Base-by-base conservation (phyloP, 768 basidiomycete species). In the Lactarius sp. region DNA sequence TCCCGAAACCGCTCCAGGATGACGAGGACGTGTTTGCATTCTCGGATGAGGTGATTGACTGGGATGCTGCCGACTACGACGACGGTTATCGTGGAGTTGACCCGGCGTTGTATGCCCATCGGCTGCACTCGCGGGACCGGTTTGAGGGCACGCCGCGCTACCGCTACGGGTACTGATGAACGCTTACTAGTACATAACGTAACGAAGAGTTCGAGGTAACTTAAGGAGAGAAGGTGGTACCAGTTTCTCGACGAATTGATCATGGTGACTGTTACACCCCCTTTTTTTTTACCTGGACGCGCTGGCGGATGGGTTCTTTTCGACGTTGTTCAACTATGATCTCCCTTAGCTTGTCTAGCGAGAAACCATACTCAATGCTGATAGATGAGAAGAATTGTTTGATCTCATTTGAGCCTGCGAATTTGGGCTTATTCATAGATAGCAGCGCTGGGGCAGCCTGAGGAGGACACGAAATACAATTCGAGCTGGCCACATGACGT, bases 41-140 rank as follows among this genome's bases (percentile, higher is more conserved):
- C 14, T 14, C 12, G 8, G 55, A 56, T 27, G 46, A 47, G 39
- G 49, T 52, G 49, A 36, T 44, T 14, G 33, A 36, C 4, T 52
- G 39, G 59, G 51, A 42, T 13, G 51, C 37, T 8, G n/a, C 8
- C 5, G 31, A 44, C 41, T 39, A 52, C n/a, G 34, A 54, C 22
- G 60, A 61, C 16, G 52, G 44, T n/a, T 61, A 61, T 33, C 52
- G 44, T 27, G 52, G 52, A 13, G 60, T 61, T 16, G 58, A 59
- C 58, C 58, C 50, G 16, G 50, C 22, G 4, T 22, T 51, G 37
- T 59, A 59, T 13, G 37, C 36, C 18, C 36, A 52, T 37, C 39
- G 58, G 41, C 20, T 22, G 10, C 14, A 31, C 14, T 36, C 42
- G 31, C n/a, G 20, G 2, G 34, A 20, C 4, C 20, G 22, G 14